A percentile compares a stretch with the other conserved stretches of the same genome.
phyloP scores from a whole-genome alignment of 2,329 filamentous ascomycete genomes.

The Epichloe amarillans region DNA sequence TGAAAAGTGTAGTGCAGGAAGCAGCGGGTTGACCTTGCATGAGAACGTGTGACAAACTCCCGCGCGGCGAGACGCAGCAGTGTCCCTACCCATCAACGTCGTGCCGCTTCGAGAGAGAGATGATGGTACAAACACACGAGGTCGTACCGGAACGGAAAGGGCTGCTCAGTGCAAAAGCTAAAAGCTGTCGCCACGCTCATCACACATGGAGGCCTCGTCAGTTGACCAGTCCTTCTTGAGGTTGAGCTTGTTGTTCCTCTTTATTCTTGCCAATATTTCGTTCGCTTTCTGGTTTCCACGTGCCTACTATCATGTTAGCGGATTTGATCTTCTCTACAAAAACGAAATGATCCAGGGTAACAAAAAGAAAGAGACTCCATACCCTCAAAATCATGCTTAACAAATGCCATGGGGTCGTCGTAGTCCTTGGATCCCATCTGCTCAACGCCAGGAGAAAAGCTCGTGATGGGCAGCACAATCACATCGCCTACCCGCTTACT shows the following conservation, averaged over 20 bases:
- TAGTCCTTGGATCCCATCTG: constrained; percentile 85
- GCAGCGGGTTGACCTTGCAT: not conserved
- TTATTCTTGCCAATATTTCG: constrained; percentile 49
- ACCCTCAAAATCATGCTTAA: constrained; percentile 96
- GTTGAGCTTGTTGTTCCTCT: constrained; percentile 5
- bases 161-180: too few species aligned
- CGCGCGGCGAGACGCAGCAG: too few species aligned
- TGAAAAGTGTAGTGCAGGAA: not conserved
- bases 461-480: constrained; percentile 86
- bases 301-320: constrained; percentile 33
- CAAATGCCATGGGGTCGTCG: constrained; percentile 92
- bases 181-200: not conserved
- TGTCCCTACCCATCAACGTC: too few species aligned
- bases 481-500: constrained; percentile 88
- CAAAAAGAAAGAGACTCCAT: constrained; percentile 15
- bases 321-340: constrained; percentile 4
- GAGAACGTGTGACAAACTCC: not conserved
- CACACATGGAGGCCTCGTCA: not conserved
- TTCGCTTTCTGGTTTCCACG: constrained; percentile 62
- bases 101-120: too few species aligned
- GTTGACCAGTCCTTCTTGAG: not conserved
- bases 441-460: constrained; percentile 86
- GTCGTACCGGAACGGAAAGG: not conserved
- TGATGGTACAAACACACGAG: too few species aligned
- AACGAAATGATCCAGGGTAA: not conserved